A percentile compares a stretch with the other conserved stretches of the same genome.
phyloP scores from a whole-genome alignment of 345 rosid species.

The Melaleuca alternifolia region DNA sequence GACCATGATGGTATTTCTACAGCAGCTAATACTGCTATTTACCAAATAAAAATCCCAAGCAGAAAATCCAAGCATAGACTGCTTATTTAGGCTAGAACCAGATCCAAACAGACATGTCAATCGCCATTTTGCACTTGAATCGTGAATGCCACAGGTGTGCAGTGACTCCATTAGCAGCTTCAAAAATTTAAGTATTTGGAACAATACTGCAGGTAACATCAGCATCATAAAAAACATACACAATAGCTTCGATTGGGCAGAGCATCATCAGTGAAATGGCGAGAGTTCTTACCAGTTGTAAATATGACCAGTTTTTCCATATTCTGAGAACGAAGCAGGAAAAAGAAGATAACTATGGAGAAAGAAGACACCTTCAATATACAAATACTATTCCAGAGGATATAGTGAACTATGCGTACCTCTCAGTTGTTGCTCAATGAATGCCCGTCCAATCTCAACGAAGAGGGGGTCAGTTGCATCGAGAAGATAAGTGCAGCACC shows the following conservation, averaged over 20 bases:
- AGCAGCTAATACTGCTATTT: not conserved
- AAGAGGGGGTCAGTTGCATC: conserved; percentile 72
- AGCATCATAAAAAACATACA: not conserved
- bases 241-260: too few relatives aligned
- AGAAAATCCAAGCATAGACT: not conserved
- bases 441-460: conserved; percentile 54
- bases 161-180: not conserved
- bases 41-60: not conserved
- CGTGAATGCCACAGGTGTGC: not conserved
- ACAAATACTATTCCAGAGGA: not conserved
- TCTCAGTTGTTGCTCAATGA: conserved; percentile 42
- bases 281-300: conserved; percentile 51
- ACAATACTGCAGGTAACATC: not conserved
- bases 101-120: not conserved
- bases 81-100: not conserved
- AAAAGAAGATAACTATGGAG: not conserved
- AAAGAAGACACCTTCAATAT: not conserved
- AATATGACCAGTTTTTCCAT: conserved; percentile 55
- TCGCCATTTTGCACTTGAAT: not conserved
- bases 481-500: conserved; percentile 76
- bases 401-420: conserved; percentile 14
- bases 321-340: conserved; percentile 26
- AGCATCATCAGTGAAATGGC: not conserved
- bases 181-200: not conserved
- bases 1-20: not conserved